Conservation (phyloP, 108 stramenopile genomes). For the Skeletonema grethae region DNA sequence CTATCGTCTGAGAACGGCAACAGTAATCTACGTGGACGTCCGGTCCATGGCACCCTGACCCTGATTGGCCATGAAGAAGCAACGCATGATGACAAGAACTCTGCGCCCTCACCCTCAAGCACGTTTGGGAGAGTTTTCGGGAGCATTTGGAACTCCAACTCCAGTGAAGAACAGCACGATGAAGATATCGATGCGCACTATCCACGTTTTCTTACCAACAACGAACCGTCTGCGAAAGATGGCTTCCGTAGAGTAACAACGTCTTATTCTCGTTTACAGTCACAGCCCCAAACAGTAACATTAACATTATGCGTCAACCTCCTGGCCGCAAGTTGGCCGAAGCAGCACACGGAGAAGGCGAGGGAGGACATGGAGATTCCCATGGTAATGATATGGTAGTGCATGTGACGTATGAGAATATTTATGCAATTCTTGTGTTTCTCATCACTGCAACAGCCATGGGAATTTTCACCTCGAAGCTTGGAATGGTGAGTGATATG, state of each 20-base stretch:
- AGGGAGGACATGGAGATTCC: background rate
- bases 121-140: background rate
- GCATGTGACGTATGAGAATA: constrained; percentile 39
- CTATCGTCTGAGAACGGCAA: background rate
- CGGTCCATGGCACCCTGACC: background rate
- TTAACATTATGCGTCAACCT: background rate
- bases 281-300: background rate
- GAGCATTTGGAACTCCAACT: background rate
- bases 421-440: constrained; percentile 45
- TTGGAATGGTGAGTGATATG: constrained; percentile 17
- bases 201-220: background rate
- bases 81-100: too few relatives aligned
- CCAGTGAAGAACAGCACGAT: background rate
- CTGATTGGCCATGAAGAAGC: background rate
- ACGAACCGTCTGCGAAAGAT: background rate
- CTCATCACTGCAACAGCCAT: constrained; percentile 28
- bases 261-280: background rate
- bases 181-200: background rate
- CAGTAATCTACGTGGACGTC: background rate
- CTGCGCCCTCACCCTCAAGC: background rate
- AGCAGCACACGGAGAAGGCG: background rate
- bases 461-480: constrained; percentile 20
- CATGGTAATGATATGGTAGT: constrained; percentile 9
- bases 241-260: too few relatives aligned
- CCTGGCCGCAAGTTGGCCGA: background rate